Evolutionary conservation across 2,329 filamentous ascomycete species (phyloP), one percentile per base, ranked within the genome.

Genomic region (Colletotrichum shisoi): DNA sequence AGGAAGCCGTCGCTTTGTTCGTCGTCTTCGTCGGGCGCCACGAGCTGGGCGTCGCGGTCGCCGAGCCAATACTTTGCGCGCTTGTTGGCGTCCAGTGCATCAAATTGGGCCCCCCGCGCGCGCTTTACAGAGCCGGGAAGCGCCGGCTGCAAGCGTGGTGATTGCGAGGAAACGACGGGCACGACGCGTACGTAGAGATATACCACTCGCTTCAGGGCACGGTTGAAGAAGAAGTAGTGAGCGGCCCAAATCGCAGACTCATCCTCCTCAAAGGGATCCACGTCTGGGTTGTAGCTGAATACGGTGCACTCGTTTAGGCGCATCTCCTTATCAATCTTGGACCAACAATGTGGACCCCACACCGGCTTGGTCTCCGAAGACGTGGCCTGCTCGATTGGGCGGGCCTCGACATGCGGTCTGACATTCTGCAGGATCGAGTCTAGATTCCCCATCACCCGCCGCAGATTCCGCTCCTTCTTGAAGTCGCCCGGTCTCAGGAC

Each of bases 191-290:
- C 87, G 74, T 97, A 96, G 52, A 99, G 82, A 76, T 99, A 99
- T 68, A 93, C 94, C 19, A 99, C 94, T 48, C 95, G 89, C 82
- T 98, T 98, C 75, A 90, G 86, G 31, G 89, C 84, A 74, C 94
- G 94, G 83, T 96, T 97, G 85, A 97, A 98, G 78, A 98, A 96
- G 82, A 99, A 97, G 79, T 96, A 97, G 77, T 98, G 94, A 70
- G 94, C 85, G 57, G 92, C 93, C 94, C 94, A 99, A 70, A 99
- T 94, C 11, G 94, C 91, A 69, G 92, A 92, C 74, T 97, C 93
- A 69, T 96, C 94, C 70, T 93, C 93, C 72, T 94, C 91, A 73
- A 96, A 97, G 0, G 93, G 93, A 74, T 97, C 94, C 69, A 94
- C 92, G 46, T 93, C 90, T 0, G 95, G 95, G 58, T 91, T 87